phyloP scores from a whole-genome alignment of 176 grass and related monocot species.

The Aegilops speltoides region DNA sequence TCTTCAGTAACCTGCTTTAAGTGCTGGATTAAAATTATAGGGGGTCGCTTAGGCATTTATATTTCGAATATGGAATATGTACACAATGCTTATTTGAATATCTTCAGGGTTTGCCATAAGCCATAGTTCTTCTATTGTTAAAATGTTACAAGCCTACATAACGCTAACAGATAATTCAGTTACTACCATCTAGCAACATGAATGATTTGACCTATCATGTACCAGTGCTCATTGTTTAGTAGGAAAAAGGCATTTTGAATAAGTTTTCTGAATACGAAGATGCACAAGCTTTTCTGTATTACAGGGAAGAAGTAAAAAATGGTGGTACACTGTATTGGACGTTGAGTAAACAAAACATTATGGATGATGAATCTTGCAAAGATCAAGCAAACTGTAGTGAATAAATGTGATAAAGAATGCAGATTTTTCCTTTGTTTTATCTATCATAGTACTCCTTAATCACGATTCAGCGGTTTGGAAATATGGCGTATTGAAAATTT shows the following conservation, averaged over 20 bases:
- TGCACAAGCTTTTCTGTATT: background rate
- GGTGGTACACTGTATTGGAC: background rate
- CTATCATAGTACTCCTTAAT: conserved; percentile 47
- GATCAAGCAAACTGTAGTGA: background rate
- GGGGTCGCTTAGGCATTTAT: background rate
- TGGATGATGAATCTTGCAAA: background rate
- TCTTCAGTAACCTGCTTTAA: background rate
- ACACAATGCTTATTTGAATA: background rate
- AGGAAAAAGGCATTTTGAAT: background rate
- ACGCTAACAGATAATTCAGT: background rate
- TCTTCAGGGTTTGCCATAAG: background rate
- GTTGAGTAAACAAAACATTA: background rate
- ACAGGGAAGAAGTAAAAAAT: background rate
- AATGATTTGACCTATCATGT: background rate
- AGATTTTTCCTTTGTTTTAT: background rate
- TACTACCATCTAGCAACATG: background rate
- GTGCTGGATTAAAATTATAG: background rate
- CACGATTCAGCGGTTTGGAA: conserved; percentile 59
- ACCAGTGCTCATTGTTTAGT: background rate
- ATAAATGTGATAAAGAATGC: background rate
- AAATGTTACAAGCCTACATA: background rate
- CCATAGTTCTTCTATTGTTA: background rate
- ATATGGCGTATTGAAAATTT: conserved; percentile 96
- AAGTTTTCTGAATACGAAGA: background rate
- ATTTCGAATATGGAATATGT: background rate